Evolutionary conservation across 2,329 filamentous ascomycete species (phyloP).

Genomic region (Dichotomopilus funicola): DNA sequence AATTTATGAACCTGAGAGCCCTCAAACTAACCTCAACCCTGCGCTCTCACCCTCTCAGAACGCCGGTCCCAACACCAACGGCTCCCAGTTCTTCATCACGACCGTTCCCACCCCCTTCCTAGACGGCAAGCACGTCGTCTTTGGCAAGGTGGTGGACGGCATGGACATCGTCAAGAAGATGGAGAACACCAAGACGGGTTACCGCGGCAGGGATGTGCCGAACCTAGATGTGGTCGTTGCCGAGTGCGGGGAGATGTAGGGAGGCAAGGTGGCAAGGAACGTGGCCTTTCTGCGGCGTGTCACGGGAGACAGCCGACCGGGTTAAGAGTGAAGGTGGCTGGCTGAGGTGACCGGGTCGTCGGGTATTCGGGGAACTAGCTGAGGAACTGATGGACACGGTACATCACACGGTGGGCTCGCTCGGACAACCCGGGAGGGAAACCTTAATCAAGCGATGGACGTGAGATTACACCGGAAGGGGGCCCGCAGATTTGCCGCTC

Average conservation of each 20-base stretch:
- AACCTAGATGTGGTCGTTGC: slow-evolving; percentile 76
- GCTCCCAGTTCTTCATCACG: slow-evolving; percentile 96
- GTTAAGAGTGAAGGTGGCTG: neutral
- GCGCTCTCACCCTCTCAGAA: slow-evolving; percentile 48
- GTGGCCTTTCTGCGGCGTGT: neutral
- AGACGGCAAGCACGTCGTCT: slow-evolving; percentile 91
- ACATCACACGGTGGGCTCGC: too few relatives aligned
- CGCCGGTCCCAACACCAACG: slow-evolving; percentile 85
- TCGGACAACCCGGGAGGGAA: too few relatives aligned
- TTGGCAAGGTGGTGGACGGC: slow-evolving; percentile 82
- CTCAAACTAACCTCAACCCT: too few relatives aligned
- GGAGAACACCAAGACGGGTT: slow-evolving; percentile 79
- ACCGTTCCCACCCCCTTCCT: slow-evolving; percentile 81
- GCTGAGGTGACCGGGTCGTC: too few relatives aligned
- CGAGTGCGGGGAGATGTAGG: slow-evolving; percentile 88
- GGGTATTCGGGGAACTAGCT: too few relatives aligned
- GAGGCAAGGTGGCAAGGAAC: neutral
- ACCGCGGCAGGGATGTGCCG: slow-evolving; percentile 68
- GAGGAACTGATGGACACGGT: too few relatives aligned
- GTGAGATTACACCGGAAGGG: too few relatives aligned
- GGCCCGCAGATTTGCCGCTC: too few relatives aligned
- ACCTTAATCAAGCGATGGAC: too few relatives aligned
- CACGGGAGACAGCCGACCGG: neutral
- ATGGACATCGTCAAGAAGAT: slow-evolving; percentile 90
- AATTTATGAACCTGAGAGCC: too few relatives aligned